phyloP scores from a whole-genome alignment of 2,329 filamentous ascomycete species.

The Eutypella sp. region DNA sequence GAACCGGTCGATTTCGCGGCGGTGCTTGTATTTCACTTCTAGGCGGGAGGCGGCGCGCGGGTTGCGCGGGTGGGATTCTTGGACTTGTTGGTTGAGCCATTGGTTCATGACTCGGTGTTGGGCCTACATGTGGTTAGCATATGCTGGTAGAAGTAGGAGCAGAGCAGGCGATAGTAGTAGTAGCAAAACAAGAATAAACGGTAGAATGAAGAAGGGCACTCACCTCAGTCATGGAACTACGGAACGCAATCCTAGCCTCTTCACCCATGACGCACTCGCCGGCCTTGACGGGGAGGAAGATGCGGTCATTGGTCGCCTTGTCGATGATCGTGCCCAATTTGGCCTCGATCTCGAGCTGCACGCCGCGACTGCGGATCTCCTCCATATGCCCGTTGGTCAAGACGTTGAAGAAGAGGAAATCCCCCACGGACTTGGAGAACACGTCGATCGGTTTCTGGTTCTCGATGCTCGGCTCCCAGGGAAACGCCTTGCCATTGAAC shows the following conservation, averaged over 20 bases:
- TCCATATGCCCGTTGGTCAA: conserved; percentile 61
- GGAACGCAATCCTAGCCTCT: conserved; percentile 62
- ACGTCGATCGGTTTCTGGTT: conserved; percentile 69
- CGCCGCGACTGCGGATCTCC: conserved; percentile 57
- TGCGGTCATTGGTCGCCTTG: conserved; percentile 63
- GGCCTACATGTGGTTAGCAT: conserved; percentile 37
- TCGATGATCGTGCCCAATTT: conserved; percentile 82
- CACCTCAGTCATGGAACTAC: conserved; percentile 88
- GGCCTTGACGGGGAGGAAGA: conserved; percentile 56
- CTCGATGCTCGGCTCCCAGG: conserved; percentile 65
- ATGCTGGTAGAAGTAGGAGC: too few species aligned
- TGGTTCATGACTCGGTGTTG: conserved; percentile 83
- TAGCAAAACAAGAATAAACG: neutral
- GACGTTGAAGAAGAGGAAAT: conserved; percentile 73
- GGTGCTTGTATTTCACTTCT: conserved; percentile 74
- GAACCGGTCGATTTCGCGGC: conserved; percentile 78
- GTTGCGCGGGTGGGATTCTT: conserved; percentile 51
- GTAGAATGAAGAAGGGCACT: conserved; percentile 22
- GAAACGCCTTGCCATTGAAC: conserved; percentile 26
- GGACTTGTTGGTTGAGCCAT: conserved; percentile 69
- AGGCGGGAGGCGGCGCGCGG: conserved; percentile 47
- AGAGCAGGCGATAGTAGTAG: too few species aligned
- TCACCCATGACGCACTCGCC: conserved; percentile 67
- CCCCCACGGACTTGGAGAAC: conserved; percentile 68
- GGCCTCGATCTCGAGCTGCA: conserved; percentile 87